Evolutionary conservation across 345 rosid genomes (phyloP).

Genomic region (Citrus sinensis): DNA sequence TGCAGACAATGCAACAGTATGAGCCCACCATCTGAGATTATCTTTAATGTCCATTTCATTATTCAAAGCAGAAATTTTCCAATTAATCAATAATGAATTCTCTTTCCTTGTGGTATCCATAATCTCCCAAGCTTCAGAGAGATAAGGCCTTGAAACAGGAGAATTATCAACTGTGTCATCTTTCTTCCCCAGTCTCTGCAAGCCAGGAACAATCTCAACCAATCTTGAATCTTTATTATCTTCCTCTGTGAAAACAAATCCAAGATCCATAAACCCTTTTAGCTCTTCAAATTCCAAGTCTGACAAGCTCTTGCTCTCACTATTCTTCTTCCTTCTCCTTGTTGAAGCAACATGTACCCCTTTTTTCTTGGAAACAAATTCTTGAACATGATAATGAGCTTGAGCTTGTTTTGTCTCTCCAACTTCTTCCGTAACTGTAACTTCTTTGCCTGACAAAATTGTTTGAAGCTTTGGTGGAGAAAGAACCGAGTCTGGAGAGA

Average conservation of each 20-base stretch:
- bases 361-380: background rate
- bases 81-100: constrained; percentile 44
- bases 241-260: constrained; percentile 79
- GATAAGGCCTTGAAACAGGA: constrained; percentile 58
- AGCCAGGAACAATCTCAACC: constrained; percentile 71
- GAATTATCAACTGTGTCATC: constrained; percentile 23
- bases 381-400: background rate
- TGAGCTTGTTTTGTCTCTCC: constrained; percentile 4
- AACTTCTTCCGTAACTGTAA: constrained; percentile 9
- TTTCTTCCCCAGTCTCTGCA: constrained; percentile 49
- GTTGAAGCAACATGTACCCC: background rate
- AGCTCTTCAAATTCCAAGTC: constrained; percentile 77
- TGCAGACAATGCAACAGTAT: constrained; percentile 55
- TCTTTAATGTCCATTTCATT: constrained; percentile 63
- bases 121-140: constrained; percentile 85
- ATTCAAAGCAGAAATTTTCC: constrained; percentile 49
- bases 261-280: constrained; percentile 87
- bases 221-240: constrained; percentile 62
- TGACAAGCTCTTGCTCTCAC: constrained; percentile 52
- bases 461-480: constrained; percentile 32
- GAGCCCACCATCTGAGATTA: constrained; percentile 71
- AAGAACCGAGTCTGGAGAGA: constrained; percentile 52
- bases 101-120: constrained; percentile 33
- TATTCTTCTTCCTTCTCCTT: constrained; percentile 26
- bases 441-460: constrained; percentile 36